A percentile compares a stretch with the other conserved stretches of the same genome.
Conservation (phyloP, 139 green algal genomes). For the Asterochloris sp. region DNA sequence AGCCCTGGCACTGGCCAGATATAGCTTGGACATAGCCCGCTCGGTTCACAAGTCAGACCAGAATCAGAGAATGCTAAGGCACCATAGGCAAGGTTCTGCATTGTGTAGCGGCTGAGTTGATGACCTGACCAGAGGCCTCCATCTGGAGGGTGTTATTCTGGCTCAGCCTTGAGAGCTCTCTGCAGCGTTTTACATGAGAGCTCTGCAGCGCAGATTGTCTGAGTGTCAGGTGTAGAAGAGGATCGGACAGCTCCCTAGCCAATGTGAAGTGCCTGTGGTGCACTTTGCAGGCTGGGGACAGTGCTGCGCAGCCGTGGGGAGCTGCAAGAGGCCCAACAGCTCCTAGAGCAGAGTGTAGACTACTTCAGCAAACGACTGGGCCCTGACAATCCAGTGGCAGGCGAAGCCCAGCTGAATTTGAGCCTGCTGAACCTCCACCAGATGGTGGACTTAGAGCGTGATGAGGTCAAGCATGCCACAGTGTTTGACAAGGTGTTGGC, state of each 20-base stretch:
- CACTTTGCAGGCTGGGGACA: slow-evolving; percentile 5
- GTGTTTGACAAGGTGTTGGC: background rate
- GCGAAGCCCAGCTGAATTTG: slow-evolving; percentile 2
- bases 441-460: background rate
- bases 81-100: background rate
- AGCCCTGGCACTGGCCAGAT: background rate
- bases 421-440: background rate
- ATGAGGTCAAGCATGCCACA: no score
- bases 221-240: no score
- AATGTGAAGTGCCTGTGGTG: no score
- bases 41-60: slow-evolving; percentile 4
- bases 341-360: background rate
- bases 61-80: slow-evolving; percentile 8
- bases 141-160: background rate
- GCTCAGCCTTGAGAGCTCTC: background rate
- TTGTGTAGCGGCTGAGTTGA: background rate
- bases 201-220: no score
- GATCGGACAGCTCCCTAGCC: no score
- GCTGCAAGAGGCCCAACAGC: background rate
- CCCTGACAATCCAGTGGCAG: slow-evolving; percentile 10
- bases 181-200: no score
- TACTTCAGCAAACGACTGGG: slow-evolving; percentile 13
- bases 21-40: slow-evolving; percentile 13
- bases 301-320: slow-evolving; percentile 6
- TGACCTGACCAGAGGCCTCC: background rate